Percentiles rank a stretch among this genome's conserved stretches.
Evolutionary conservation across 169 alveolate genomes (phyloP).

Genomic region (Plasmodium cynomolgi): DNA sequence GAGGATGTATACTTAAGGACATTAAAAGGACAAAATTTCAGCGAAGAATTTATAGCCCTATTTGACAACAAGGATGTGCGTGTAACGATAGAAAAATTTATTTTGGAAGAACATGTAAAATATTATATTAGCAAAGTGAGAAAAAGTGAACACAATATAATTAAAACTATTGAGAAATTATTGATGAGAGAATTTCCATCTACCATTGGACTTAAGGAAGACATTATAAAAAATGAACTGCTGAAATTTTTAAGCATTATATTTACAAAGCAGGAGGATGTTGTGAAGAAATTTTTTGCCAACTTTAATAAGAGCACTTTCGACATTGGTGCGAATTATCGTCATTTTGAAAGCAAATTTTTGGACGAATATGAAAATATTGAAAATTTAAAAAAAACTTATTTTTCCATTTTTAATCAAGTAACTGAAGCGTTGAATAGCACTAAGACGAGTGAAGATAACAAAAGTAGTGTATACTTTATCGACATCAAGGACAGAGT

Average conservation of each 20-base stretch:
- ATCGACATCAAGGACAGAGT: neutral
- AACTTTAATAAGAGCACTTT: neutral
- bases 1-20: neutral
- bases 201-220: neutral
- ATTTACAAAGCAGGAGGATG: neutral
- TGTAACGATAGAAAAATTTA: neutral
- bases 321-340: conserved; percentile 10
- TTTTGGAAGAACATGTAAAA: conserved; percentile 17
- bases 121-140: neutral
- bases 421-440: neutral
- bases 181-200: conserved; percentile 6
- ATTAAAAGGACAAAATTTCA: neutral
- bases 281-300: neutral
- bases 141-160: neutral
- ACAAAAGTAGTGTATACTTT: neutral
- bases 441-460: neutral
- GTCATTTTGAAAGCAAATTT: neutral
- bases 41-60: conserved; percentile 8
- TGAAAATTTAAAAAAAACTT: neutral
- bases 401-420: neutral
- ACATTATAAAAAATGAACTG: neutral
- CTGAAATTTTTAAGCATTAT: conserved; percentile 7
- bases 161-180: conserved; percentile 1
- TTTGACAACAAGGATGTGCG: conserved; percentile 19
- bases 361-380: conserved; percentile 7